phyloP scores from a whole-genome alignment of 305 asterid species.

The Striga hermonthica region DNA sequence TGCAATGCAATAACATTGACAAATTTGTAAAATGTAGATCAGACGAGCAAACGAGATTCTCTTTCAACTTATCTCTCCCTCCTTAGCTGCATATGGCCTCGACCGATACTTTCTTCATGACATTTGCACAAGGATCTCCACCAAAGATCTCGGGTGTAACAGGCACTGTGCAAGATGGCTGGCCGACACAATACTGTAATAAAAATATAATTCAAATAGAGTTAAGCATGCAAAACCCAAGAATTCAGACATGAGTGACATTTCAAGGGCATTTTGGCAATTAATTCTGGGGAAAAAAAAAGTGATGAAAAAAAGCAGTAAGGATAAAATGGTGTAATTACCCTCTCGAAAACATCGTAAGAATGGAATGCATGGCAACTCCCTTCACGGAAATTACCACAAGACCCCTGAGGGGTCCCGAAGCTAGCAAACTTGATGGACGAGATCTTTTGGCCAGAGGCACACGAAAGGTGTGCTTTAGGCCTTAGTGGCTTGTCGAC shows the following conservation, averaged over 20 bases:
- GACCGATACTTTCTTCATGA: conserved; percentile 84
- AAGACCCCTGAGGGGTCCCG: conserved; percentile 71
- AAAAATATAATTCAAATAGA: conserved; percentile 3
- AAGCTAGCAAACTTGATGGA: conserved; percentile 83
- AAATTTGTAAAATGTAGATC: not conserved
- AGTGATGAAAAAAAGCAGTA: not conserved
- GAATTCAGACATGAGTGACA: too few species aligned
- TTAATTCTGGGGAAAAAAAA: not conserved
- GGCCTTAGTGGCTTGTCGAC: conserved; percentile 65
- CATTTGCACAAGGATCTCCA: conserved; percentile 88
- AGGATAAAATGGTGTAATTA: conserved; percentile 29
- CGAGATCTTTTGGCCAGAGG: conserved; percentile 59
- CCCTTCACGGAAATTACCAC: conserved; percentile 66
- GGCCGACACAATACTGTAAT: conserved; percentile 74
- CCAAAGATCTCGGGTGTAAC: conserved; percentile 86
- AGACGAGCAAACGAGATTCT: not conserved
- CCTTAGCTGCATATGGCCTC: conserved; percentile 78
- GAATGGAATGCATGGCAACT: conserved; percentile 72
- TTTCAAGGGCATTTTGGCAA: not conserved
- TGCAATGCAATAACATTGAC: not conserved
- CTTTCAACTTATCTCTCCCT: not conserved
- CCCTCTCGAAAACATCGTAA: conserved; percentile 69
- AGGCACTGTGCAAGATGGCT: conserved; percentile 68
- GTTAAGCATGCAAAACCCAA: too few species aligned
- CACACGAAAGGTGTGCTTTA: conserved; percentile 73